phyloP scores from a whole-genome alignment of 495 filamentous ascomycete genomes.

The Penicillium coprophilum region DNA sequence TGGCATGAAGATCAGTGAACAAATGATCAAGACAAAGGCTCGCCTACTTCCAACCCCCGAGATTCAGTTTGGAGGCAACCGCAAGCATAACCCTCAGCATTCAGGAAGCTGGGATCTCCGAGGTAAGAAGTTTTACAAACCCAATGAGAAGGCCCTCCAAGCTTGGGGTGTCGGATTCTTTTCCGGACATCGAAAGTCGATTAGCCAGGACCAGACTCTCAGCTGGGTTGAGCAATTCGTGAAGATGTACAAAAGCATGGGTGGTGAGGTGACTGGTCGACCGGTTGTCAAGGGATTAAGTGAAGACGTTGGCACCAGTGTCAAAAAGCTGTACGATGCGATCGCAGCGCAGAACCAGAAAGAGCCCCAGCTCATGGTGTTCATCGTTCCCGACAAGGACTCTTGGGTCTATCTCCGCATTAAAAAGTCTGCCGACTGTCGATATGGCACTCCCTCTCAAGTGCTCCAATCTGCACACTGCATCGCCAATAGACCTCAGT shows the following conservation, averaged over 20 bases:
- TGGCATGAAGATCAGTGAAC: constrained; percentile 61
- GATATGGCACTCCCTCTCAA: constrained; percentile 76
- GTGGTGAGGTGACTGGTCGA: constrained; percentile 56
- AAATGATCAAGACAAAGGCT: constrained; percentile 65
- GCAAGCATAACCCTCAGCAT: constrained; percentile 52
- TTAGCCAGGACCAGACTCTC: constrained; percentile 45
- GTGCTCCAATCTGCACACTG: constrained; percentile 64
- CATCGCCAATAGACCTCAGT: constrained; percentile 62
- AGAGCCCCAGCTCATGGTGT: constrained; percentile 64
- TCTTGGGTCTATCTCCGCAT: constrained; percentile 67
- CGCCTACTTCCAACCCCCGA: constrained; percentile 70
- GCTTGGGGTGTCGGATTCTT: constrained; percentile 71
- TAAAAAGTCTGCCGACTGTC: constrained; percentile 81
- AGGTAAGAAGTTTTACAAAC: constrained; percentile 66
- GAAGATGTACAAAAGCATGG: constrained; percentile 65
- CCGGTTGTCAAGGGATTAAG: constrained; percentile 31
- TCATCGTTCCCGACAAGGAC: constrained; percentile 69
- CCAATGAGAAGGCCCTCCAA: constrained; percentile 58
- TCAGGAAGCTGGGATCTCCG: constrained; percentile 84
- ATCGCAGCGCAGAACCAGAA: constrained; percentile 46
- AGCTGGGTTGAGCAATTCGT: constrained; percentile 62
- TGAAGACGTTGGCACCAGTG: constrained; percentile 50
- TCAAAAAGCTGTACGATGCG: constrained; percentile 53
- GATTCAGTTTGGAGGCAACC: constrained; percentile 58
- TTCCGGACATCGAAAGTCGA: constrained; percentile 35